These are phyloP conservation scores for Penicillium palitans DNA, from an alignment of 2,329 filamentous ascomycete species.

Conservation along the genomic window DNA sequence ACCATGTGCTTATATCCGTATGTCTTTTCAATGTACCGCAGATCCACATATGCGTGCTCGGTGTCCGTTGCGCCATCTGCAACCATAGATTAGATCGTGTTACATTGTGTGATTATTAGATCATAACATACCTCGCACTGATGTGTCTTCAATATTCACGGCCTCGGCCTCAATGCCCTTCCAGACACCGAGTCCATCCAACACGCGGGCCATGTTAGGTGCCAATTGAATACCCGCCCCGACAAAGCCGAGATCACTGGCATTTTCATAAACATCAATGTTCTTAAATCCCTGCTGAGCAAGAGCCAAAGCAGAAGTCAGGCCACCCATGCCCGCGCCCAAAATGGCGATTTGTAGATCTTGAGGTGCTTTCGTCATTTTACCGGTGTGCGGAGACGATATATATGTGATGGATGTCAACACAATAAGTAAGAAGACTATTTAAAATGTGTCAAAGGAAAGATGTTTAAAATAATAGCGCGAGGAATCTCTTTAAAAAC, in stretches of 20 bases:
- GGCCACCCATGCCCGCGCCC: constrained; percentile 70
- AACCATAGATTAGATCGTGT: constrained; percentile 6
- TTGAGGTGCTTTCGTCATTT: constrained; percentile 32
- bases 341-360: constrained; percentile 49
- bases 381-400: constrained; percentile 10
- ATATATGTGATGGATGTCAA: background rate
- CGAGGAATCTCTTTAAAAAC: constrained; percentile 12
- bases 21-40: constrained; percentile 64
- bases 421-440: background rate
- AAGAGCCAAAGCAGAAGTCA: constrained; percentile 69
- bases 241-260: constrained; percentile 73
- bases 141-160: constrained; percentile 69
- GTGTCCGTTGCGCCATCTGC: constrained; percentile 64
- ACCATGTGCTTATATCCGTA: constrained; percentile 80
- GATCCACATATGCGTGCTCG: constrained; percentile 69
- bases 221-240: constrained; percentile 83
- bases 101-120: background rate
- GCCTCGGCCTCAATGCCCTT: constrained; percentile 67
- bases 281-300: constrained; percentile 74
- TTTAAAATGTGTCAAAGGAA: background rate
- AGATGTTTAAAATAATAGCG: background rate
- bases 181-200: constrained; percentile 74
- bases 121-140: constrained; percentile 61
- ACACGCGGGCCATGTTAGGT: constrained; percentile 76
- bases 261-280: constrained; percentile 72